These are phyloP conservation scores for Apiospora marii DNA, from an alignment of 2,329 filamentous ascomycete species.

Conservation along the genomic window DNA sequence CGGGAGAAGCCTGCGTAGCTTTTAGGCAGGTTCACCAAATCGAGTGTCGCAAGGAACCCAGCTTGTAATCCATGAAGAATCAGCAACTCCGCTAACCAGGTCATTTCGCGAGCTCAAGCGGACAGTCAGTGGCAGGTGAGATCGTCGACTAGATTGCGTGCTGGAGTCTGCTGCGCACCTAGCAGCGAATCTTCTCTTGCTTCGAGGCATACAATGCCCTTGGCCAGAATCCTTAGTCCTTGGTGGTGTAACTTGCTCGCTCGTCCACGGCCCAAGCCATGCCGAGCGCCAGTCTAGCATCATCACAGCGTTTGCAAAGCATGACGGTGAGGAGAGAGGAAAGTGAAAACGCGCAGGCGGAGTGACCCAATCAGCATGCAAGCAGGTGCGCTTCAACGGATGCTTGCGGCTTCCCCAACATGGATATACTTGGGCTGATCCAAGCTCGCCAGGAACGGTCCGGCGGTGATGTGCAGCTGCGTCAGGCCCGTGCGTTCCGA, in stretches of 20 bases:
- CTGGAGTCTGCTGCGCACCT: neutral
- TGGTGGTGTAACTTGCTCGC: neutral
- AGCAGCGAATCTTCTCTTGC: no score
- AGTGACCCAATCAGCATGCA: neutral
- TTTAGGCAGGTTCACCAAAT: neutral
- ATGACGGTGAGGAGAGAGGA: neutral
- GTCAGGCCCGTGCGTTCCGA: constrained; percentile 5
- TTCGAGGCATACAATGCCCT: neutral
- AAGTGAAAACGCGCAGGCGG: neutral
- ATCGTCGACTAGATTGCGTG: neutral
- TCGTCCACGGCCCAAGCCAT: neutral
- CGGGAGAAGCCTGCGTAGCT: neutral
- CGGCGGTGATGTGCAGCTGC: neutral
- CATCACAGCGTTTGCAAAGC: constrained; percentile 1
- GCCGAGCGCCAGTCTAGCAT: neutral
- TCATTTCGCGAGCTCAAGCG: neutral
- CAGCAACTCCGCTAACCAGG: neutral
- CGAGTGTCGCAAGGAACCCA: neutral
- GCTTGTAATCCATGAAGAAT: neutral
- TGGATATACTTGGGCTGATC: neutral
- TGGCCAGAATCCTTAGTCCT: neutral
- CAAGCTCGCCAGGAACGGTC: constrained; percentile 14
- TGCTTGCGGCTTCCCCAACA: constrained; percentile 1
- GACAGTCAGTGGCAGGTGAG: neutral
- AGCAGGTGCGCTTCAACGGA: neutral